Conservation (phyloP, 2,329 filamentous ascomycete species). For the Claviceps capensis region DNA sequence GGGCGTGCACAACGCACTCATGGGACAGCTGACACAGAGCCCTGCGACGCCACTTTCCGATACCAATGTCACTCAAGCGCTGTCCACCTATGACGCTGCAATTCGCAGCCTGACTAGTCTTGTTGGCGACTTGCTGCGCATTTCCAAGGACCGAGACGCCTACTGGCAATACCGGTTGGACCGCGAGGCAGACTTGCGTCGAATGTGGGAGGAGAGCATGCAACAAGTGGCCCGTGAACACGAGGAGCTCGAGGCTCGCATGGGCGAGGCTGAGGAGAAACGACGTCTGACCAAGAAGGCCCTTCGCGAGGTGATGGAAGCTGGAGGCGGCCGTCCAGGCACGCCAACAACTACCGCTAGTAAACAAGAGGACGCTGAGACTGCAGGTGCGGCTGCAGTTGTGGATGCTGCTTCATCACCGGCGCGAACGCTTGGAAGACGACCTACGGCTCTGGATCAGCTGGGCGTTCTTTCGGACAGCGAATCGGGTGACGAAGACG, state of each 20-base stretch:
- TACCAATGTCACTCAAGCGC: conserved; percentile 58
- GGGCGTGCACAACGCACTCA: conserved; percentile 70
- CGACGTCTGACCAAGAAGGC: conserved; percentile 80
- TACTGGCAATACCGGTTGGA: conserved; percentile 96
- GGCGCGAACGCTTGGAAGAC: conserved; percentile 30
- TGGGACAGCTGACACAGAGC: conserved; percentile 51
- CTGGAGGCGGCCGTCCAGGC: conserved; percentile 19
- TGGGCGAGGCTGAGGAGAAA: conserved; percentile 84
- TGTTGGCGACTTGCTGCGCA: conserved; percentile 75
- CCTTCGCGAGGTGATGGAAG: conserved; percentile 69
- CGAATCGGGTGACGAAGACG: conserved; percentile 70
- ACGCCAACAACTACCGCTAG: conserved; percentile 15
- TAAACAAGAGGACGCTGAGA: conserved; percentile 19
- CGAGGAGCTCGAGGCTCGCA: conserved; percentile 73
- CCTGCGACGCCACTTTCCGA: conserved; percentile 65
- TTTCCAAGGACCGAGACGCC: conserved; percentile 83
- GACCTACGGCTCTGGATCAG: conserved; percentile 54
- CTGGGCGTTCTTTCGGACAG: conserved; percentile 66
- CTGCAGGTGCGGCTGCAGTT: conserved; percentile 17
- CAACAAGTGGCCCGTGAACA: conserved; percentile 90
- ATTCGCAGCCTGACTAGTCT: conserved; percentile 77
- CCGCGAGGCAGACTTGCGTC: conserved; percentile 77
- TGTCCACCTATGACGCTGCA: conserved; percentile 77
- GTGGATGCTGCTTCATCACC: conserved; percentile 20
- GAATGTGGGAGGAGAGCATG: conserved; percentile 99